A percentile compares a stretch with the other conserved stretches of the same genome.
Conservation (phyloP, 176 grass and related monocot genomes). For the Avena eriantha region DNA sequence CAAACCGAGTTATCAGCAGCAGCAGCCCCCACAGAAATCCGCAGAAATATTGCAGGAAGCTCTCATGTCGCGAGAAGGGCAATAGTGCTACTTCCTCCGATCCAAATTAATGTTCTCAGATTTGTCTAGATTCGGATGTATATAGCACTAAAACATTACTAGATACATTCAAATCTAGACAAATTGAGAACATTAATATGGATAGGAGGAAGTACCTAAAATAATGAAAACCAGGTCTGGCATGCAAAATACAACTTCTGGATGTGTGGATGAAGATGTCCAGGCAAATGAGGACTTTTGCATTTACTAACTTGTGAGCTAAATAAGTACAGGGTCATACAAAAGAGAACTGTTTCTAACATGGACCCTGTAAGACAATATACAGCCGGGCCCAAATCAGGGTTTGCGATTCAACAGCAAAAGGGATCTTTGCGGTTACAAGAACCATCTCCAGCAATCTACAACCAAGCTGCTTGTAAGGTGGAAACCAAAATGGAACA, state of each 20-base stretch:
- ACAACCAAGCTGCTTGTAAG: conserved; percentile 42
- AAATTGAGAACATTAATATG: no score
- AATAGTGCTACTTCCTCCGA: no score
- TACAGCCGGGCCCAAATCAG: conserved; percentile 53
- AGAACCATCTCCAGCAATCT: conserved; percentile 39
- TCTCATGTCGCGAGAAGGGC: no score
- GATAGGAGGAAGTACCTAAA: no score
- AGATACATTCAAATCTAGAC: no score
- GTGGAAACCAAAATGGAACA: conserved; percentile 46
- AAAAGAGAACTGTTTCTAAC: conserved; percentile 40
- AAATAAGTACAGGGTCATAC: conserved; percentile 41
- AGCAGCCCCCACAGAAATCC: no score
- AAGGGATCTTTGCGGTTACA: conserved; percentile 44
- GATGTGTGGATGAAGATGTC: background rate
- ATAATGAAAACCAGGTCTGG: no score
- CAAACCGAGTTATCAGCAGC: no score
- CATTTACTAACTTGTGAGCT: conserved; percentile 50
- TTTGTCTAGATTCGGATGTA: no score
- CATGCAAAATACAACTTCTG: background rate
- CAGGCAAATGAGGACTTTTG: conserved; percentile 38
- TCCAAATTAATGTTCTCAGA: no score
- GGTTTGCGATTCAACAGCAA: conserved; percentile 42
- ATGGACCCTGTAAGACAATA: conserved; percentile 51
- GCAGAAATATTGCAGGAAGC: no score
- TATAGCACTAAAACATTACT: no score